phyloP scores from a whole-genome alignment of 2,329 filamentous ascomycete species.

The Davidsoniella neocaledoniae region DNA sequence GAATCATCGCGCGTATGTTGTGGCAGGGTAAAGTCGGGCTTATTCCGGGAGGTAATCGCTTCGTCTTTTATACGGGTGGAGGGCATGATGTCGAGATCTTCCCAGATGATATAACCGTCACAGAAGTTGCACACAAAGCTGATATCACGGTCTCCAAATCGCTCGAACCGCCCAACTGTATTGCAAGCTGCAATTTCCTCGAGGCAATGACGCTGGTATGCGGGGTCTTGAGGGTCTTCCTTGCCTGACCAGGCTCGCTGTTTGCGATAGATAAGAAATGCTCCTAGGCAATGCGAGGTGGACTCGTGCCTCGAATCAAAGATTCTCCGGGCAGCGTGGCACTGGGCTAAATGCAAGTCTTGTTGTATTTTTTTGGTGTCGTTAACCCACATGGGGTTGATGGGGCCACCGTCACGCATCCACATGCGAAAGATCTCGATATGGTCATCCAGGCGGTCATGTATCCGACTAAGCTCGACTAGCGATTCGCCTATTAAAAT shows the following conservation, averaged over 20 bases:
- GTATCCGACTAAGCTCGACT: constrained; percentile 30
- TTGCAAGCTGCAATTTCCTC: constrained; percentile 37
- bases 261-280: constrained; percentile 34
- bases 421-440: constrained; percentile 36
- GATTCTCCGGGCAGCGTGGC: constrained; percentile 38
- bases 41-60: not conserved
- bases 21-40: not conserved
- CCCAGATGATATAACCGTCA: constrained; percentile 42
- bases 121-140: constrained; percentile 46
- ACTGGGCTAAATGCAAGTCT: constrained; percentile 40
- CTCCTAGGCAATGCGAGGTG: constrained; percentile 35
- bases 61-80: constrained; percentile 17
- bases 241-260: constrained; percentile 21
- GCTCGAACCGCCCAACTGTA: constrained; percentile 36
- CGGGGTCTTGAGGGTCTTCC: constrained; percentile 17
- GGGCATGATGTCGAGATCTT: constrained; percentile 36
- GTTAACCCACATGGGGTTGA: constrained; percentile 37
- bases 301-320: constrained; percentile 34
- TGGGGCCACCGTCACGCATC: constrained; percentile 35
- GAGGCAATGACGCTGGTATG: constrained; percentile 23
- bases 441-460: constrained; percentile 29
- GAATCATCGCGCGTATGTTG: constrained; percentile 2
- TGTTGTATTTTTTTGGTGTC: constrained; percentile 32
- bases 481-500: constrained; percentile 31
- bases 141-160: constrained; percentile 35